A percentile compares a stretch with the other conserved stretches of the same genome.
Evolutionary conservation across 129 eudicot genomes (phyloP).

Genomic region (Calendula officinalis): DNA sequence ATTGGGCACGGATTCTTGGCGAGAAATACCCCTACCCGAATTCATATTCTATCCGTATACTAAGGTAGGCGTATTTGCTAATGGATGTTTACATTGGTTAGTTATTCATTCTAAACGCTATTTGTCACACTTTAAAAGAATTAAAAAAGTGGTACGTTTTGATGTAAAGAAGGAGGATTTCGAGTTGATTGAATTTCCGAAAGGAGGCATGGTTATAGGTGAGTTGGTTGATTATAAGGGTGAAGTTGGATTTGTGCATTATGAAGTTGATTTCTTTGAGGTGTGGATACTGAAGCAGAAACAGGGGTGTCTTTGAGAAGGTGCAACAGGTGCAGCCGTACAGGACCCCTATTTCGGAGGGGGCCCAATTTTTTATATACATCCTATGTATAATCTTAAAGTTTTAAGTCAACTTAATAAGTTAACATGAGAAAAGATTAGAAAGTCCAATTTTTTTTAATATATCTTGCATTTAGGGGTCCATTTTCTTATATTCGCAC

Average conservation of each 20-base stretch:
- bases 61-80: not conserved
- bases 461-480: too few relatives aligned
- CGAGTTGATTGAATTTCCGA: not conserved
- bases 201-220: too few relatives aligned
- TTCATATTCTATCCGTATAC: not conserved
- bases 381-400: too few relatives aligned
- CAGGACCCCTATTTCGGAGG: too few relatives aligned
- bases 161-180: constrained; percentile 14
- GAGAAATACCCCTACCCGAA: constrained; percentile 9
- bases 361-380: too few relatives aligned
- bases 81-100: constrained; percentile 23
- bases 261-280: not conserved
- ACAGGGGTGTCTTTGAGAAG: too few relatives aligned
- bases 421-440: too few relatives aligned
- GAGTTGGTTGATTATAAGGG: not conserved
- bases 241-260: constrained; percentile 4
- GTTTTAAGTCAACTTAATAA: too few relatives aligned
- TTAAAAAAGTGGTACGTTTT: not conserved
- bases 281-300: constrained; percentile 15
- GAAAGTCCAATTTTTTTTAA: too few relatives aligned
- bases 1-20: constrained; percentile 2
- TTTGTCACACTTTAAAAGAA: too few relatives aligned
- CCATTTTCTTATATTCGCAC: too few relatives aligned
- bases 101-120: not conserved
- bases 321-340: too few relatives aligned